phyloP scores from a whole-genome alignment of 257 asterid species.

The Solanum microdontum region DNA sequence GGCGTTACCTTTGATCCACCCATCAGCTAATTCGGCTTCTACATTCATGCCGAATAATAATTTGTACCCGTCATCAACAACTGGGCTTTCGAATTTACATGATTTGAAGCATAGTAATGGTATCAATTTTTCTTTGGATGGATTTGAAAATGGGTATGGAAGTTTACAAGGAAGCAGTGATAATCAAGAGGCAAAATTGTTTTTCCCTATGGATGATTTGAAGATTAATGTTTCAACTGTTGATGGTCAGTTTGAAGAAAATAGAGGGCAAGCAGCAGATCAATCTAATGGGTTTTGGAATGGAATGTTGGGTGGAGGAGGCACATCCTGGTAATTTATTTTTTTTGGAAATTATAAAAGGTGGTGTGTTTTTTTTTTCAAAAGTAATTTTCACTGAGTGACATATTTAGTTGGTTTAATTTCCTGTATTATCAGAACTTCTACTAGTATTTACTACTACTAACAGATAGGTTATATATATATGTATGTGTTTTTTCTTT shows the following conservation, averaged over 20 bases:
- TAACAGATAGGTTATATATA: conserved; percentile 4
- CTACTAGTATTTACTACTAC: background rate
- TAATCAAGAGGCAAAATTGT: conserved; percentile 20
- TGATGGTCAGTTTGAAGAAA: conserved; percentile 11
- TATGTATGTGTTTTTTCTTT: background rate
- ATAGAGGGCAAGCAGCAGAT: conserved; percentile 30
- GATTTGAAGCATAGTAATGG: conserved; percentile 24
- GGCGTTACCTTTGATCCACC: conserved; percentile 18
- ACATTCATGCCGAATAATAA: conserved; percentile 29
- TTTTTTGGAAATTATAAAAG: background rate
- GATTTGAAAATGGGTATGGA: conserved; percentile 19
- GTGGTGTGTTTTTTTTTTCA: background rate
- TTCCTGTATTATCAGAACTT: conserved; percentile 1
- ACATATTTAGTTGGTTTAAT: background rate
- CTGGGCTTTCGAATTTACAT: conserved; percentile 15
- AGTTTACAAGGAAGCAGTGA: conserved; percentile 9
- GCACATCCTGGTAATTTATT: conserved; percentile 27
- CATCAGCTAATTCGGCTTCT: conserved; percentile 6
- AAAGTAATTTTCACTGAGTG: background rate
- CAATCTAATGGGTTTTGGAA: conserved; percentile 48
- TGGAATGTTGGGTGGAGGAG: conserved; percentile 54
- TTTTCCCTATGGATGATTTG: conserved; percentile 53
- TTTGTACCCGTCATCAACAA: conserved; percentile 12
- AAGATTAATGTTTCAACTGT: conserved; percentile 19
- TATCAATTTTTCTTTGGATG: conserved; percentile 47